These are phyloP conservation scores for Tetrahymena malaccensis DNA, from an alignment of 73 alveolate genomes.

Conservation along the genomic window DNA sequence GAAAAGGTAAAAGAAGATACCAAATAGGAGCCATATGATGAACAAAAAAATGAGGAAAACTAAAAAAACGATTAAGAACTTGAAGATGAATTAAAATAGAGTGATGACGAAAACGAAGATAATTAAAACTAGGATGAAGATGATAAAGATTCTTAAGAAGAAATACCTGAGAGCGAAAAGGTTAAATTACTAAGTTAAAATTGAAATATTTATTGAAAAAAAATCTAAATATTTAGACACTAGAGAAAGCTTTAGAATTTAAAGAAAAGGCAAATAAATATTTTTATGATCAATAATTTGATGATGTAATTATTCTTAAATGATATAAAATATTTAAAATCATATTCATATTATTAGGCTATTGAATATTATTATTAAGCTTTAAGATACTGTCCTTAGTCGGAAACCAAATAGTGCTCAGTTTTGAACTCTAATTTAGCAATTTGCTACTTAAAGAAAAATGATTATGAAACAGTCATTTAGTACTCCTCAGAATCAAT, in stretches of 20 bases:
- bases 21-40: not conserved
- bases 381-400: conserved; percentile 16
- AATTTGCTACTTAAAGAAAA: conserved; percentile 13
- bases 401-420: conserved; percentile 12
- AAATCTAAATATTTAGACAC: not conserved
- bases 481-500: conserved; percentile 33
- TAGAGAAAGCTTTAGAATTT: conserved; percentile 37
- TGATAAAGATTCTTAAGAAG: not conserved
- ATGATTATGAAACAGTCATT: conserved; percentile 7
- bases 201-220: not conserved
- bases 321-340: too few relatives aligned
- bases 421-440: conserved; percentile 40
- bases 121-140: not conserved
- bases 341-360: not conserved
- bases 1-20: not conserved
- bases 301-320: not conserved
- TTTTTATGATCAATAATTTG: not conserved
- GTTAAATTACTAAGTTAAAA: not conserved
- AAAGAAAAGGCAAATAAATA: conserved; percentile 29
- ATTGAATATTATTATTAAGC: conserved; percentile 23
- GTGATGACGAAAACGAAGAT: not conserved
- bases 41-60: not conserved
- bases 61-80: not conserved
- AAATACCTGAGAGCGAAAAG: not conserved
- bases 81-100: not conserved